A percentile compares a stretch with the other conserved stretches of the same genome.
Evolutionary conservation across 202 grass and related monocot genomes (phyloP).

Genomic region (Miscanthus sacchariflorus): DNA sequence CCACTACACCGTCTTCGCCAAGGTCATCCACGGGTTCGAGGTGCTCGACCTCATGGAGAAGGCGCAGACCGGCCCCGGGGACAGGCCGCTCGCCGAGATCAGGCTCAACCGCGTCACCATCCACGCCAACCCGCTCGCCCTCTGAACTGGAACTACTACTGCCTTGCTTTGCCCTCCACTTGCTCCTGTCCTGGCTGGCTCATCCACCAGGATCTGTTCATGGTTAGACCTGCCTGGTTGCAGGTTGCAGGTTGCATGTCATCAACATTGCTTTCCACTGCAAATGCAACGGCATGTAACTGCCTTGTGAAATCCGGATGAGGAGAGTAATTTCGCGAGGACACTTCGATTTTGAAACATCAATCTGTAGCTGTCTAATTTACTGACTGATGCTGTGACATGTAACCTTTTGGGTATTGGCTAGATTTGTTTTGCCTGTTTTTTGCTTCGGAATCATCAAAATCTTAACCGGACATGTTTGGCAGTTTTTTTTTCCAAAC

Average conservation of each 20-base stretch:
- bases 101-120: constrained; percentile 92
- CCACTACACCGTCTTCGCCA: constrained; percentile 93
- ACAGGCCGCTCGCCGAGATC: constrained; percentile 94
- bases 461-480: no score
- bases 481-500: no score
- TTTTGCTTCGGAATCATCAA: no score
- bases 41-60: constrained; percentile 99
- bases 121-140: constrained; percentile 87
- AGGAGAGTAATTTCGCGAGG: background rate
- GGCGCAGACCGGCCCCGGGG: constrained; percentile 74
- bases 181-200: no score
- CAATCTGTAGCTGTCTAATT: background rate
- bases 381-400: background rate
- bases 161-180: background rate
- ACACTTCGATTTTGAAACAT: background rate
- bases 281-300: background rate
- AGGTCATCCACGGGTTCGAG: constrained; percentile 99
- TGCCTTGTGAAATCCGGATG: no score
- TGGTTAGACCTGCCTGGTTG: no score
- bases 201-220: no score
- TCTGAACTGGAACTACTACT: constrained; percentile 22
- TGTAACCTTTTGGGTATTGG: background rate
- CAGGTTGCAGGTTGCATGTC: no score
- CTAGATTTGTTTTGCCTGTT: background rate
- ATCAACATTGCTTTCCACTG: background rate